Evolutionary conservation across 208 protist genomes (phyloP).

Genomic region (Trypanosoma theileri): DNA sequence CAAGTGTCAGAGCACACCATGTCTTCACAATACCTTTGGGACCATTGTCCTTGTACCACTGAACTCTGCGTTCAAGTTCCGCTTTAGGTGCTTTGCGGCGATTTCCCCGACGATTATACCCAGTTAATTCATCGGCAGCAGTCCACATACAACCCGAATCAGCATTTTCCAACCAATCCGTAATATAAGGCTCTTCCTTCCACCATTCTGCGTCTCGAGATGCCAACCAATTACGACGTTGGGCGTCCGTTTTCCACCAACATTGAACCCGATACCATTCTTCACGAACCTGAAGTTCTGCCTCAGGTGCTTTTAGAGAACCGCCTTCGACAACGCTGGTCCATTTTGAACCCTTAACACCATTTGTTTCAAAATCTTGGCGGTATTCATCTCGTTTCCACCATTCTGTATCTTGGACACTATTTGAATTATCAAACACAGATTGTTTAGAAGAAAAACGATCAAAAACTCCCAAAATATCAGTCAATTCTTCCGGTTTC

Average conservation of each 20-base stretch:
- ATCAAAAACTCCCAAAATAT: conserved; percentile 39
- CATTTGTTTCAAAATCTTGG: conserved; percentile 36
- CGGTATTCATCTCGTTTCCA: conserved; percentile 43
- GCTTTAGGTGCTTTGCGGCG: conserved; percentile 20
- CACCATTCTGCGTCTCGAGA: conserved; percentile 39
- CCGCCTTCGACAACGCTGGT: conserved; percentile 36
- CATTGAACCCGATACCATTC: conserved; percentile 38
- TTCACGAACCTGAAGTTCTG: conserved; percentile 36
- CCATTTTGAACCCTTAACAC: conserved; percentile 33
- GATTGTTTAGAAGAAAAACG: conserved; percentile 35
- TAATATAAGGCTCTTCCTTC: conserved; percentile 43
- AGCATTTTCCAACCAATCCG: conserved; percentile 35
- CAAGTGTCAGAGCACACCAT: conserved; percentile 35
- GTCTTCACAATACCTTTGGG: conserved; percentile 40
- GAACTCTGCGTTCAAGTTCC: conserved; percentile 29
- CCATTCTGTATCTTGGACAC: conserved; percentile 38
- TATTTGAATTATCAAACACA: conserved; percentile 37
- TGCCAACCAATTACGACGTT: conserved; percentile 33
- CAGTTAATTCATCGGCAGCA: conserved; percentile 36
- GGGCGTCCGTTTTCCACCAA: conserved; percentile 41
- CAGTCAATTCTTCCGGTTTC: conserved; percentile 25
- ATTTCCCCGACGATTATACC: conserved; percentile 34
- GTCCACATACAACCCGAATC: conserved; percentile 38
- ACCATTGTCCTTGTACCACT: conserved; percentile 44
- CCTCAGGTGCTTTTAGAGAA: conserved; percentile 28